Base-by-base conservation (phyloP, 306 rosid genomes). In the Lathyrus oleraceus region DNA sequence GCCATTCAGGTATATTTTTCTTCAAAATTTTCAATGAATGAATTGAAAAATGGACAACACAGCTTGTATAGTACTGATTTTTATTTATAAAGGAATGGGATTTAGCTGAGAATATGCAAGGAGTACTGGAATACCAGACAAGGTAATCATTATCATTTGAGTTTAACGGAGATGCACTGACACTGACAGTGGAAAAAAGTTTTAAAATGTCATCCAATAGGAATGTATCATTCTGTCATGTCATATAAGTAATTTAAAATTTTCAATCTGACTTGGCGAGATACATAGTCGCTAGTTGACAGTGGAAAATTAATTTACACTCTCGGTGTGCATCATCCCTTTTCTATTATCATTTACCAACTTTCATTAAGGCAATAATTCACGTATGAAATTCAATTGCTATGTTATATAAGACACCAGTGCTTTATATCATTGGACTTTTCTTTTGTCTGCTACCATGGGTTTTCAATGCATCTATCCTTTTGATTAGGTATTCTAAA, bases 41-140 rank as follows among this genome's bases (percentile, higher is more conserved):
- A 51, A n/a, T 84, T 81, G 57, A 53, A 62, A 44, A 43, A n/a
- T 49, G 27, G 70, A 79, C 63, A 43, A 28, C 69, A 71, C 57
- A 39, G 16, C 79, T 38, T 71, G 42, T 61, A 58, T 75, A 70
- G 49, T 65, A 38, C 65, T 40, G 65, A 17, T 73, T 70, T 69
- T 67, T 81, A 20, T 67, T 65, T 61, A 36, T 80, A 10, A 19
- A 90, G 99, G 99, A 94, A 81, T 94, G 97, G 99, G 99, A 94
- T 67, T 89, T 94, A 88, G 99, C 53, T 70, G 99, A 94, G 80
- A 94, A 91, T 82, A 77, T 81, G 73, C 99, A 88, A 78, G 99
- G 99, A 84, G 87, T 87, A 43, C 59, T 94, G 82, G 99, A 94
- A 86, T 94, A 87, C 86, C 99, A 94, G 85, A 94, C 99, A 71